Base-by-base conservation (phyloP, 257 asterid species). In the Solanum gandarillasii region DNA sequence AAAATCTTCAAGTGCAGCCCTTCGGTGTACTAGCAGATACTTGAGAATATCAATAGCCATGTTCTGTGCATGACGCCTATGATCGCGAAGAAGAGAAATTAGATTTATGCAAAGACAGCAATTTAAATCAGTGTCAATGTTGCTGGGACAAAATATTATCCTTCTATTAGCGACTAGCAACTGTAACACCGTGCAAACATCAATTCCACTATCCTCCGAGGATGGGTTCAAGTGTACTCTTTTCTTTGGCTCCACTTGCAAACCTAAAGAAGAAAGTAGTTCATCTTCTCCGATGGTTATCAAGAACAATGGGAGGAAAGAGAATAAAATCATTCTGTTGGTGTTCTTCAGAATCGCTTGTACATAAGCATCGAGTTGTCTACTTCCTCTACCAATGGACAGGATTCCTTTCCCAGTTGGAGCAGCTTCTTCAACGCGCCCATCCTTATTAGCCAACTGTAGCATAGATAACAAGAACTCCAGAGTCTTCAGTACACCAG, bases 391-490 rank as follows among this genome's bases (percentile, higher is more conserved):
- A 84, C 98, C 99, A 88, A 97, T 95, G 74, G 99, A 96, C 73
- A 97, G 94, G 86, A 96, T 88, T 83, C 98, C 98, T 89, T 94
- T 97, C 31, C 98, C 98, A 29, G 93, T 88, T 32, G 99, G 98
- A 87, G 93, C 86, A 52, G 96, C 92, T 75, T 94, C 98, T 93
- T 97, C 99, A 91, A 97, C 92, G 48, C 98, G 95, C 34, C 99
- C 99, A 92, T 95, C 99, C 91, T 96, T 97, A 92, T 97, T 95
- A 88, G 98, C 99, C 92, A 97, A 93, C 90, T 97, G 99, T 87
- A 97, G 90, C 98, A 97, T 96, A 87, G 99, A 97, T 88, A 96
- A 87, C 92, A 97, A 91, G 91, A 97, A 97, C 90, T 97, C 99
- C 89, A 96, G 94, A 83, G 98, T 96, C 91, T 92, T 93, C 89